These are phyloP conservation scores for Mucor sp. DNA, from an alignment of 371 early-diverging fungal genomes.

Conservation along the genomic window DNA sequence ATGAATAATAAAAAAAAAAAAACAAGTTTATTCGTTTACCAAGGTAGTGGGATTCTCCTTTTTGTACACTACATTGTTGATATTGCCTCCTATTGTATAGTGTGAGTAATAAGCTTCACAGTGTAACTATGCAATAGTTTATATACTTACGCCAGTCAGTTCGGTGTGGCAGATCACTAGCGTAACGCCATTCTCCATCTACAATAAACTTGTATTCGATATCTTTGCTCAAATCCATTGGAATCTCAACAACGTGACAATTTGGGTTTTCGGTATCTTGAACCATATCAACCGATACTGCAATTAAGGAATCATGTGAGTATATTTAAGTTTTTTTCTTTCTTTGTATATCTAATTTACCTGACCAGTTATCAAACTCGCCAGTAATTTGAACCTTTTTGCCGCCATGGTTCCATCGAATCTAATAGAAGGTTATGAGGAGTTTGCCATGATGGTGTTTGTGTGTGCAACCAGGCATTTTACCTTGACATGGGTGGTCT, in stretches of 20 bases:
- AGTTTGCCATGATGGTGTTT: not conserved
- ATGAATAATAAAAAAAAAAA: not conserved
- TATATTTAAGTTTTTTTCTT: not conserved
- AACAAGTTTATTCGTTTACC: not conserved
- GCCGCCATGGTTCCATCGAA: slow-evolving; percentile 55
- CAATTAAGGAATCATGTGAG: not conserved
- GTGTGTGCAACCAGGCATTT: not conserved
- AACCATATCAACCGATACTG: slow-evolving; percentile 24
- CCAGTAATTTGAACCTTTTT: slow-evolving; percentile 53
- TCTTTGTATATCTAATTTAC: slow-evolving; percentile 18
- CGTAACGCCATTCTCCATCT: slow-evolving; percentile 52
- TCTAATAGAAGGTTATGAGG: slow-evolving; percentile 23
- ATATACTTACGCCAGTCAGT: slow-evolving; percentile 26
- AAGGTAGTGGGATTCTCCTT: slow-evolving; percentile 1
- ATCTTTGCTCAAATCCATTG: slow-evolving; percentile 28
- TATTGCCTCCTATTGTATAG: slow-evolving; percentile 19
- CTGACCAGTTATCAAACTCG: slow-evolving; percentile 55
- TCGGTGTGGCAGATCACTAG: slow-evolving; percentile 33
- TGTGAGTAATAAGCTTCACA: not conserved
- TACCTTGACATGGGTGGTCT: not conserved
- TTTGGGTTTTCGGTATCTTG: slow-evolving; percentile 19
- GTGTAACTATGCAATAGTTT: not conserved
- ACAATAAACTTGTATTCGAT: slow-evolving; percentile 48
- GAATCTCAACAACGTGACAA: slow-evolving; percentile 27
- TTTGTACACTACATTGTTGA: slow-evolving; percentile 25